Conservation (phyloP, 768 basidiomycete species). For the Rhodotorula babjevae region DNA sequence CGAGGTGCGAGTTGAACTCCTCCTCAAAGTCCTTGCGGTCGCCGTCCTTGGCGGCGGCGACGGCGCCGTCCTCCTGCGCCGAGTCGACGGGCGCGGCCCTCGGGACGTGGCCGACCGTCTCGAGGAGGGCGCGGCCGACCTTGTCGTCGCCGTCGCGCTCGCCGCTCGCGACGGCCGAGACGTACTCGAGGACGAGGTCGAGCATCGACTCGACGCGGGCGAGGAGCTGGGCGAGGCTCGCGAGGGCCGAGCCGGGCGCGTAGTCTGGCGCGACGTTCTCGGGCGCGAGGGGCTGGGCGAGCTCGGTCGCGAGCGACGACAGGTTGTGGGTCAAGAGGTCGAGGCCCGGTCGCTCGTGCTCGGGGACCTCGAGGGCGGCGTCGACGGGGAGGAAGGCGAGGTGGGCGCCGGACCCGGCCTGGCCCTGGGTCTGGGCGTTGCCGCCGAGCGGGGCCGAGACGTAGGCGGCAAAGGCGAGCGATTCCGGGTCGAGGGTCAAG, state of each 20-base stretch:
- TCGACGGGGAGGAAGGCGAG: constrained; percentile 89
- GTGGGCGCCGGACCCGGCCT: constrained; percentile 67
- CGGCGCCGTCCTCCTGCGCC: constrained; percentile 22
- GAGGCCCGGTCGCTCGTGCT: constrained; percentile 81
- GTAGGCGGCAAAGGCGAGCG: constrained; percentile 78
- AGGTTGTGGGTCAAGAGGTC: constrained; percentile 46
- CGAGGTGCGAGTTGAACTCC: constrained; percentile 62
- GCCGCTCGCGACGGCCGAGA: constrained; percentile 72
- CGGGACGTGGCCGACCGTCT: constrained; percentile 65
- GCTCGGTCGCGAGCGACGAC: constrained; percentile 5
- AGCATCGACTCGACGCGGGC: constrained; percentile 68
- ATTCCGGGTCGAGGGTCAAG: constrained; percentile 80
- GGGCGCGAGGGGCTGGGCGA: background rate
- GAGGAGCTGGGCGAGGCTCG: constrained; percentile 70
- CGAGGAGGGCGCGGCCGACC: constrained; percentile 85
- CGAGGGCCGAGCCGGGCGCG: constrained; percentile 63
- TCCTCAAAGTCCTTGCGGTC: constrained; percentile 47
- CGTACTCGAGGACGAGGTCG: constrained; percentile 77
- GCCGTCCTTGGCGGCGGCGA: constrained; percentile 10
- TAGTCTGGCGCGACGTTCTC: constrained; percentile 7
- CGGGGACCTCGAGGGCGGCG: constrained; percentile 74
- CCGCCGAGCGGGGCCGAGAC: constrained; percentile 73
- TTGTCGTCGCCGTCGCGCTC: constrained; percentile 72
- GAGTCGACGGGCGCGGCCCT: background rate
- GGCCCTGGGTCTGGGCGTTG: constrained; percentile 50